Conservation (phyloP, 2,329 filamentous ascomycete species). For the Drechslera avenae region DNA sequence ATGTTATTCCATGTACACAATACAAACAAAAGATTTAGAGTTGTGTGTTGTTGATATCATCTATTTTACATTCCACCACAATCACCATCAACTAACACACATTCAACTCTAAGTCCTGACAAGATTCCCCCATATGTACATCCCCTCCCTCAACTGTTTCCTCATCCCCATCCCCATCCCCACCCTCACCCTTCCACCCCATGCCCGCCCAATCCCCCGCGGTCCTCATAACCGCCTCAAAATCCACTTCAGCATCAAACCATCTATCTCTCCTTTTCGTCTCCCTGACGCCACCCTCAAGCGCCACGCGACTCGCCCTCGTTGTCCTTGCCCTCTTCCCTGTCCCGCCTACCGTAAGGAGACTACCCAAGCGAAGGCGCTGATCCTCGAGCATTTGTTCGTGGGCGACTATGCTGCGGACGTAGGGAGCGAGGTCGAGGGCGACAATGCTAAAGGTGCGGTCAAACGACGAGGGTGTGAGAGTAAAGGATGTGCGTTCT, state of each 20-base stretch:
- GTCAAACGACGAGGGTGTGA: constrained; percentile 78
- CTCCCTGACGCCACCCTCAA: constrained; percentile 73
- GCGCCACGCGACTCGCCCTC: constrained; percentile 73
- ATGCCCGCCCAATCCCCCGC: constrained; percentile 51
- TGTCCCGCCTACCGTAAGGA: constrained; percentile 64
- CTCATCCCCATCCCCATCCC: constrained; percentile 11
- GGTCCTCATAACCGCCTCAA: constrained; percentile 68
- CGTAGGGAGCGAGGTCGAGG: constrained; percentile 83
- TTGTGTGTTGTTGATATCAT: too few species aligned
- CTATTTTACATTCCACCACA: too few species aligned
- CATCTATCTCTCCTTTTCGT: constrained; percentile 73
- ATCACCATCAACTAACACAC: too few species aligned
- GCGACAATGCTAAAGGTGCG: constrained; percentile 68
- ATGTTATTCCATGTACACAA: too few species aligned
- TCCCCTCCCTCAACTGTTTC: neutral
- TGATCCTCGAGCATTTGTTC: constrained; percentile 74
- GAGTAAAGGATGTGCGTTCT: constrained; percentile 46
- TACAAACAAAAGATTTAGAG: too few species aligned
- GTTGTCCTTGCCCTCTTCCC: constrained; percentile 71
- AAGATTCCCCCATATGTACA: neutral
- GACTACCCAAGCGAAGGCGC: constrained; percentile 64
- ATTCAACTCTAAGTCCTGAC: too few species aligned
- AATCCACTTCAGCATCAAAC: constrained; percentile 68
- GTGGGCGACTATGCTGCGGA: constrained; percentile 81
- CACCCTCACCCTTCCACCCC: constrained; percentile 24